A percentile compares a stretch with the other conserved stretches of the same genome.
Conservation (phyloP, 139 green algal genomes). For the Chlorella sorokiniana region DNA sequence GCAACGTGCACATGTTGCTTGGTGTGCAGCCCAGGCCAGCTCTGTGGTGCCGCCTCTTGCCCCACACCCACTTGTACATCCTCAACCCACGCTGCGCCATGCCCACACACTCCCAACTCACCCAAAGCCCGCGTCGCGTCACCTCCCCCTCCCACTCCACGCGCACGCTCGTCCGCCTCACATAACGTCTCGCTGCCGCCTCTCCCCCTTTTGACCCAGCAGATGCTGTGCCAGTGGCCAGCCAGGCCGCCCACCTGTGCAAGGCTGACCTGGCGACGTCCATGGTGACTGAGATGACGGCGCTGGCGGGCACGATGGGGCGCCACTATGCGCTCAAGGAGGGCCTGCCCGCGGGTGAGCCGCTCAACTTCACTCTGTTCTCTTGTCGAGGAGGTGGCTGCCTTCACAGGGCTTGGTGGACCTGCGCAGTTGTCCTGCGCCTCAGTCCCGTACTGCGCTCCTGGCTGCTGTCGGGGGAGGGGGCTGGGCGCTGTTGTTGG, state of each 20-base stretch:
- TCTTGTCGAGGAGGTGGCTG: not conserved
- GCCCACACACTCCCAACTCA: no score
- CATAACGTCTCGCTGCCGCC: not conserved
- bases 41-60: no score
- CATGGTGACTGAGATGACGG: slow-evolving; percentile 97
- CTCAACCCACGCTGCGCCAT: no score
- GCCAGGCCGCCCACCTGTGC: slow-evolving; percentile 73
- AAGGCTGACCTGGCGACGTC: slow-evolving; percentile 90
- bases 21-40: no score
- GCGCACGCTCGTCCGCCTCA: no score
- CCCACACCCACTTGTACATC: no score
- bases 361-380: not conserved
- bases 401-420: not conserved
- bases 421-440: no score
- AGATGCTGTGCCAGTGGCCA: slow-evolving; percentile 24
- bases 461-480: no score
- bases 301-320: slow-evolving; percentile 95
- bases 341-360: slow-evolving; percentile 50
- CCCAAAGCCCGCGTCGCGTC: no score
- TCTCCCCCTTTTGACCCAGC: not conserved
- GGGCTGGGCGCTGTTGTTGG: no score
- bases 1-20: no score
- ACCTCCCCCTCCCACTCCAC: no score
- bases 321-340: slow-evolving; percentile 79
- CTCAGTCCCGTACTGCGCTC: not conserved